These are phyloP conservation scores for Debaryomycetaceae sp. DNA, from an alignment of 1,139 yeast species.

Conservation along the genomic window DNA sequence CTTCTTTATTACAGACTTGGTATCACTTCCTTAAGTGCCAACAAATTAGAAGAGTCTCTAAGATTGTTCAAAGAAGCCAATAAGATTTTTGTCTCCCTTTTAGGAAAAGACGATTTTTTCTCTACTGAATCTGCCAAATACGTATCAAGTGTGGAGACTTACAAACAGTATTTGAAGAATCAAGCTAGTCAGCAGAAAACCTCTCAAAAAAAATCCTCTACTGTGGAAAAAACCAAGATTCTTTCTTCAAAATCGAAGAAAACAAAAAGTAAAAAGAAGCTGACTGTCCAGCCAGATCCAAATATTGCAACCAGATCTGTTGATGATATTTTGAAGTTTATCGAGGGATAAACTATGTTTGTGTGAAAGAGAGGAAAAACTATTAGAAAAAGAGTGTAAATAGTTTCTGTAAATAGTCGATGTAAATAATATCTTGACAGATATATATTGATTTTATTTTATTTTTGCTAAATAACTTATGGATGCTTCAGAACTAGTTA, in stretches of 20 bases:
- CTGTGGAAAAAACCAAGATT: conserved; percentile 6
- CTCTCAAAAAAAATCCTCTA: conserved; percentile 7
- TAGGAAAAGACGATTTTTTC: conserved; percentile 62
- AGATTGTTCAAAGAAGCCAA: conserved; percentile 52
- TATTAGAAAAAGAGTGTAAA: no score
- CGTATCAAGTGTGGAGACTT: conserved; percentile 49
- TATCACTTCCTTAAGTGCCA: conserved; percentile 53
- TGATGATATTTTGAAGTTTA: conserved; percentile 65
- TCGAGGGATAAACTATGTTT: conserved; percentile 51
- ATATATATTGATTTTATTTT: no score
- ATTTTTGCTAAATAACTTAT: neutral
- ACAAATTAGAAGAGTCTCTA: conserved; percentile 54
- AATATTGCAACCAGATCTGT: conserved; percentile 58
- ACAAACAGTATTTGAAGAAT: conserved; percentile 32
- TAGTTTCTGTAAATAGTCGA: no score
- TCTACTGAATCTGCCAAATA: conserved; percentile 65
- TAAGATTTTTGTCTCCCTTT: conserved; percentile 49
- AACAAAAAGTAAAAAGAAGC: conserved; percentile 20
- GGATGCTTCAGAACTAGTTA: neutral
- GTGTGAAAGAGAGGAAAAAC: no score
- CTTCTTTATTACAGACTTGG: conserved; percentile 64
- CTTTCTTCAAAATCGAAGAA: neutral
- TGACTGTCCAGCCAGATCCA: conserved; percentile 41
- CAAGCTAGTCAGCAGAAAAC: conserved; percentile 17
- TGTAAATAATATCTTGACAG: no score